Conservation (phyloP, 1,284 basidiomycete species). For the Boletus semigastroideus region DNA sequence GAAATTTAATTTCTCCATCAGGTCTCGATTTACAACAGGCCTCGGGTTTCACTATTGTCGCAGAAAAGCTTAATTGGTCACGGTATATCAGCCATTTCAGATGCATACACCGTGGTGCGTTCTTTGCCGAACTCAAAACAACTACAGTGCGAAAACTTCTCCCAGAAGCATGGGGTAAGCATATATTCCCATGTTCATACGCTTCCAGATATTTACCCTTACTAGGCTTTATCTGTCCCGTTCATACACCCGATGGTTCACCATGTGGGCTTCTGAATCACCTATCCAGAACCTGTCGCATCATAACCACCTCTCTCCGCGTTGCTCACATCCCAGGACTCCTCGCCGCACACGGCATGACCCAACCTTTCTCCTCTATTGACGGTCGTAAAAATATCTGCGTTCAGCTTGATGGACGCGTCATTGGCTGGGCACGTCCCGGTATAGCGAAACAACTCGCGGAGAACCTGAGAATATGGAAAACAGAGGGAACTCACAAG, state of each 20-base stretch:
- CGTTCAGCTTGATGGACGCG: constrained; percentile 91
- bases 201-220: constrained; percentile 9
- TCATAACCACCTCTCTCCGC: constrained; percentile 79
- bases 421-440: constrained; percentile 94
- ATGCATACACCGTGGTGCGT: constrained; percentile 98
- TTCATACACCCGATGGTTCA: constrained; percentile 98
- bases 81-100: constrained; percentile 99
- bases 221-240: constrained; percentile 93
- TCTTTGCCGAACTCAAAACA: constrained; percentile 99
- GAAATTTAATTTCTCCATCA: constrained; percentile 92
- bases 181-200: not conserved
- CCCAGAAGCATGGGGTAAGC: constrained; percentile 95
- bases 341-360: constrained; percentile 92
- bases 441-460: constrained; percentile 80
- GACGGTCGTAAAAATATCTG: constrained; percentile 83
- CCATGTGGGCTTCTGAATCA: constrained; percentile 99
- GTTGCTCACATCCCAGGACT: constrained; percentile 82
- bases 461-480: constrained; percentile 86
- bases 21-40: constrained; percentile 98
- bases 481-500: constrained; percentile 84
- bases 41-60: constrained; percentile 96
- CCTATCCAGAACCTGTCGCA: constrained; percentile 90
- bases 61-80: constrained; percentile 98
- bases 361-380: constrained; percentile 79
- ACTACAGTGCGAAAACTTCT: constrained; percentile 96